These are phyloP conservation scores for Xylariaceae sp. DNA, from an alignment of 2,329 filamentous ascomycete species.

Conservation along the genomic window DNA sequence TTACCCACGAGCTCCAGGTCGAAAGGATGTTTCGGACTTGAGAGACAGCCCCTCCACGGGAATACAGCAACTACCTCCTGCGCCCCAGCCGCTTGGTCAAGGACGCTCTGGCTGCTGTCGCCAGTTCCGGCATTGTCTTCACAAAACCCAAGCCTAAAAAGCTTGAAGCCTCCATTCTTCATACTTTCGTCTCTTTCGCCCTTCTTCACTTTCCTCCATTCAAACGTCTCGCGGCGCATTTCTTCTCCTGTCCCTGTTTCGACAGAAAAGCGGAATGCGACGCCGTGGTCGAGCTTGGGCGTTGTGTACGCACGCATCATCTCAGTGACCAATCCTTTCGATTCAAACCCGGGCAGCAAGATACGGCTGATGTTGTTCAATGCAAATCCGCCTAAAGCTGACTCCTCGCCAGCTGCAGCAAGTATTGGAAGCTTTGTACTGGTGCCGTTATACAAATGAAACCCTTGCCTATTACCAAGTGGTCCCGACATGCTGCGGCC, in stretches of 20 bases:
- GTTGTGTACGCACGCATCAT: slow-evolving; percentile 13
- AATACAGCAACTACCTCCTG: slow-evolving; percentile 8
- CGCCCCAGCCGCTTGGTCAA: neutral
- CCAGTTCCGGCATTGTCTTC: neutral
- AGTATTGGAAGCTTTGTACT: slow-evolving; percentile 17
- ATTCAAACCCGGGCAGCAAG: neutral
- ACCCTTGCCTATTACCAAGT: slow-evolving; percentile 13
- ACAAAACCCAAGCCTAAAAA: neutral
- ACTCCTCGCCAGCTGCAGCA: slow-evolving; percentile 17
- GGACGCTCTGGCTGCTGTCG: slow-evolving; percentile 2
- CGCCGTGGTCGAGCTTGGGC: neutral
- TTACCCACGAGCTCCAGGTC: slow-evolving; percentile 7
- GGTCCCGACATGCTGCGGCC: slow-evolving; percentile 14
- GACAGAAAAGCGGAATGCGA: slow-evolving; percentile 16
- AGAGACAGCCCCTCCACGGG: slow-evolving; percentile 6
- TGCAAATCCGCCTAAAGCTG: neutral
- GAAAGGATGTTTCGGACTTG: slow-evolving; percentile 12
- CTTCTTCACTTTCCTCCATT: slow-evolving; percentile 20
- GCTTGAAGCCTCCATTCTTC: slow-evolving; percentile 12
- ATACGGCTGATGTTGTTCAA: slow-evolving; percentile 7
- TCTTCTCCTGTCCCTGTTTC: slow-evolving; percentile 8
- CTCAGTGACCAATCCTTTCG: slow-evolving; percentile 4
- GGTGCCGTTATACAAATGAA: slow-evolving; percentile 19
- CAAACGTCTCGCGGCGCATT: slow-evolving; percentile 16
- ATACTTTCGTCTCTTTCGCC: slow-evolving; percentile 8